Evolutionary conservation across 345 rosid species (phyloP), one percentile per base, ranked within the genome.

Genomic region (Camelina neglecta): DNA sequence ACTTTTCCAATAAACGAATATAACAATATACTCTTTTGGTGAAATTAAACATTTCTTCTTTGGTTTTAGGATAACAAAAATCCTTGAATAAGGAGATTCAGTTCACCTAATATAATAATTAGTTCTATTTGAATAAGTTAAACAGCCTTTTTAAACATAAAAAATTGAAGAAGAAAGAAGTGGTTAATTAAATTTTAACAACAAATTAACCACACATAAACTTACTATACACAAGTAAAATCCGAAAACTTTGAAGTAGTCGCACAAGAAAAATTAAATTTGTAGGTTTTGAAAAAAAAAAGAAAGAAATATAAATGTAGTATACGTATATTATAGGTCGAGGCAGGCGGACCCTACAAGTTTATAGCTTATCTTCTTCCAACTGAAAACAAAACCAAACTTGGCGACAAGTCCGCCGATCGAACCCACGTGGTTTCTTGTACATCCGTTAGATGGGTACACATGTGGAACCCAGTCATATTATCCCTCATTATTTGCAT

Each of bases 391-490:
- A 12, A 44, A 69, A 67, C 51, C 41, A 66, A 58, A 49, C 35
- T 41, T 5, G 6, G 20, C 59, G 74, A 69, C 65, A 76, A 54
- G 7, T 57, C 53, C 67, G 60, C 45, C 38, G 67, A 71, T 77
- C 47, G 9, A 0, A 6, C 60, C 80, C 31, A 76, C 80, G 80
- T 76, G 80, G 71, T 24, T 45, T 16, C 18, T 69, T 15, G 3
- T 21, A 61, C 21, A 33, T 7, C 79, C 79, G 64, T 68, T 76
- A 47, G 75, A 77, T 77, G 66, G 29, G 29, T 26, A 63, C 39
- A 63, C 39, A 60, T 71, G 8, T 36, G 38, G 75, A 54, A 2
- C 65, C 65, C 44, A 35, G 2, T 55, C 63, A 53, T 54, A 69
- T 15, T 7, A 75, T 53, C 31, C 45, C 21, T 18, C 55, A 63